Evolutionary conservation across 345 rosid species (phyloP).

Genomic region (Euphorbia peplus): DNA sequence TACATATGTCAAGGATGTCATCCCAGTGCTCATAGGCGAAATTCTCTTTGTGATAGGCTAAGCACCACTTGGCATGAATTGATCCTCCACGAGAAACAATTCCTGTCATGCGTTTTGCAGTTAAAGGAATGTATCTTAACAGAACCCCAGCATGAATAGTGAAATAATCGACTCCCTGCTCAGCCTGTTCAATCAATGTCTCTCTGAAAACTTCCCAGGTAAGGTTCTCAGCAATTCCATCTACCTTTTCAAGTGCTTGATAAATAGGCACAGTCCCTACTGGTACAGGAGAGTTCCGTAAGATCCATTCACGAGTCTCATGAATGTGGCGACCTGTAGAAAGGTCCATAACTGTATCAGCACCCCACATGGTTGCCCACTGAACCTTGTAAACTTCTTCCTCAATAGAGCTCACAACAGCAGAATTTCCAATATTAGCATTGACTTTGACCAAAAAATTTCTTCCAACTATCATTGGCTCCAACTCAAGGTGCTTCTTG

Average conservation of each 20-base stretch:
- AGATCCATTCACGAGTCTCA: conserved; percentile 95
- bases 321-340: conserved; percentile 98
- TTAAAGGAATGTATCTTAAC: conserved; percentile 85
- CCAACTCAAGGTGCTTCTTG: conserved; percentile 90
- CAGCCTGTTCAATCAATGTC: conserved; percentile 92
- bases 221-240: conserved; percentile 90
- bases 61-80: conserved; percentile 98
- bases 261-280: conserved; percentile 97
- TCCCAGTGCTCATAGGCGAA: conserved; percentile 99
- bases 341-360: conserved; percentile 97
- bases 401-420: conserved; percentile 93
- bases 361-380: conserved; percentile 99
- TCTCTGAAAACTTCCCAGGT: conserved; percentile 93
- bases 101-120: conserved; percentile 95
- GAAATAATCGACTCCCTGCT: conserved; percentile 98
- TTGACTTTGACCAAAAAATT: conserved; percentile 95
- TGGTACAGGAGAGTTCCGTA: conserved; percentile 92
- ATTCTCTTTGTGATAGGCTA: conserved; percentile 92
- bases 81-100: conserved; percentile 98
- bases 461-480: conserved; percentile 95
- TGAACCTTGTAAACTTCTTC: conserved; percentile 98
- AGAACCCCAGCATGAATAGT: conserved; percentile 96
- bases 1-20: conserved; percentile 91
- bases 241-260: conserved; percentile 95
- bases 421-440: conserved; percentile 97